A percentile compares a stretch with the other conserved stretches of the same genome.
Conservation (phyloP, 2,329 filamentous ascomycete species). For the Trichophyton equinum region DNA sequence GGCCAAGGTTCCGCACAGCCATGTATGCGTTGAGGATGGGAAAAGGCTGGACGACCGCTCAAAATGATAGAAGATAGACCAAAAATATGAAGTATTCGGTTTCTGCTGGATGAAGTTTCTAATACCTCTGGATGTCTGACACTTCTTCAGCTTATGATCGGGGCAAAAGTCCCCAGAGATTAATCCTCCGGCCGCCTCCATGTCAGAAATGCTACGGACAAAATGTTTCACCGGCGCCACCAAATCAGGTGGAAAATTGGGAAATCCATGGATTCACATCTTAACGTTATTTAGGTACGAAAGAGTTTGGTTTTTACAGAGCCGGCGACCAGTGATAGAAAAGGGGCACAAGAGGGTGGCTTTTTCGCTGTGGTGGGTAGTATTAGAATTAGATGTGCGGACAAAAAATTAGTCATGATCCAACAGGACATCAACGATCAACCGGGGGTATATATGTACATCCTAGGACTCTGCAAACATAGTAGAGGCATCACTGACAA, state of each 20-base stretch:
- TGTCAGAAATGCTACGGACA: background rate
- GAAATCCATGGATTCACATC: background rate
- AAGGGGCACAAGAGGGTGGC: background rate
- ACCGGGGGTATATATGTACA: constrained; percentile 1
- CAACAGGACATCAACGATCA: background rate
- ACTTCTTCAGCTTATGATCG: background rate
- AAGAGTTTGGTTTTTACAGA: background rate
- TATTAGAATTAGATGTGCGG: constrained; percentile 2
- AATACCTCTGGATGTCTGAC: background rate
- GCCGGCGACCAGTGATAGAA: background rate
- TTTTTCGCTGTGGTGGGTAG: background rate
- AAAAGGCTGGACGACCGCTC: background rate
- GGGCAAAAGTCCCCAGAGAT: background rate
- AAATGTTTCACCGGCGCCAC: background rate
- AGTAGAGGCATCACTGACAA: background rate
- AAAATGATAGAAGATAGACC: background rate
- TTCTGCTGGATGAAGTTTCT: background rate
- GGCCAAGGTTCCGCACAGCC: constrained; percentile 2
- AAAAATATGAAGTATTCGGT: background rate
- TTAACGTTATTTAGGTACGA: background rate
- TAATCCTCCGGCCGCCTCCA: background rate
- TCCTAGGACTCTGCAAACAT: background rate
- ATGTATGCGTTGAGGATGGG: background rate
- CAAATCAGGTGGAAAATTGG: background rate
- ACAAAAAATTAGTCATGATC: background rate